A percentile compares a stretch with the other conserved stretches of the same genome.
Evolutionary conservation across 2,329 filamentous ascomycete species (phyloP).

Genomic region (Pseudopyricularia javanii): DNA sequence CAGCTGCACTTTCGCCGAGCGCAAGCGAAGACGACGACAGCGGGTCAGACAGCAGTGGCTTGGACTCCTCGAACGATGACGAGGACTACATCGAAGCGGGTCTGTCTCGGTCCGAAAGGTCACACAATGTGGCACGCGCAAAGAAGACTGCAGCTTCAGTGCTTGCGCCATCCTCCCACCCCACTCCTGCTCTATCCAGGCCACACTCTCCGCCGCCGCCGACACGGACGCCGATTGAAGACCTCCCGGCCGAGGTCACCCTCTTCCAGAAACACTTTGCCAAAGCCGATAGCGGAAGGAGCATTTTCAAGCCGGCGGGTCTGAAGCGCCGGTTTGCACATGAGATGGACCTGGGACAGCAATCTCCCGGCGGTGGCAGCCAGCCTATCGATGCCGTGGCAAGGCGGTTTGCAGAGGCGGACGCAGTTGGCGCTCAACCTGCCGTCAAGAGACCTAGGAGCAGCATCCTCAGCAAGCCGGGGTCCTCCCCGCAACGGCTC

Average conservation of each 20-base stretch:
- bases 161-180: background rate
- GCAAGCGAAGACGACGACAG: background rate
- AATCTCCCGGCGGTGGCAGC: conserved; percentile 16
- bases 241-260: background rate
- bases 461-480: background rate
- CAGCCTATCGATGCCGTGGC: conserved; percentile 33
- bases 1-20: background rate
- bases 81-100: conserved; percentile 6
- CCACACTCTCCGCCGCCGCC: conserved; percentile 1
- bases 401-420: conserved; percentile 33
- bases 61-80: background rate
- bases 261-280: conserved; percentile 1
- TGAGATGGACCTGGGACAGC: conserved; percentile 9
- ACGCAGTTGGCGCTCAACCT: conserved; percentile 9
- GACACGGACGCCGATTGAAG: background rate
- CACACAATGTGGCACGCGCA: conserved; percentile 1
- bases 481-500: background rate
- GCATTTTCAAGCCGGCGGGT: background rate
- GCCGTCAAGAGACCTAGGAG: background rate
- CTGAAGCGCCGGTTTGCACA: background rate
- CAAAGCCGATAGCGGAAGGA: background rate
- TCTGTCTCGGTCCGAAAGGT: background rate
- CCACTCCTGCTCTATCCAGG: background rate
- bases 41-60: background rate
- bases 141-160: conserved; percentile 1